A percentile compares a stretch with the other conserved stretches of the same genome.
Evolutionary conservation across 345 rosid species (phyloP).

Genomic region (Pugionium dolabratum): DNA sequence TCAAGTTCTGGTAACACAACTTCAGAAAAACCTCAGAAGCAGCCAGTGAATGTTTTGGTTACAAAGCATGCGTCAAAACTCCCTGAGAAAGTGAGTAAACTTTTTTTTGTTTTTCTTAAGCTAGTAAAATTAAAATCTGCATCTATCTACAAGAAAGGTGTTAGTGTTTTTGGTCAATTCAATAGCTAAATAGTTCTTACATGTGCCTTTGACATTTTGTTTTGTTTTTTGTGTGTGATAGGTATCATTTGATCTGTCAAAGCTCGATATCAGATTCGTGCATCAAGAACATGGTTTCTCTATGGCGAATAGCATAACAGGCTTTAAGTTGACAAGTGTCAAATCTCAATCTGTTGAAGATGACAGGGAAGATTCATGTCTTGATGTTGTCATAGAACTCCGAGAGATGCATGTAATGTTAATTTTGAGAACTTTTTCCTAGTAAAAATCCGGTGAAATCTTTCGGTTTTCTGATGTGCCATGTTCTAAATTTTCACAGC

Average conservation of each 20-base stretch:
- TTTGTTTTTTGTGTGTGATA: conserved; percentile 37
- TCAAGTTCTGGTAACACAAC: conserved; percentile 42
- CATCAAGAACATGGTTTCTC: conserved; percentile 65
- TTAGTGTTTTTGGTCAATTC: conserved; percentile 4
- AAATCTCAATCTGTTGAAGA: conserved; percentile 70
- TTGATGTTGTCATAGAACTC: conserved; percentile 76
- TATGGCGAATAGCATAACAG: conserved; percentile 72
- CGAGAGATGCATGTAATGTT: conserved; percentile 80
- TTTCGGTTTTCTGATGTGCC: conserved; percentile 23
- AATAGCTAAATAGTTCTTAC: conserved; percentile 19
- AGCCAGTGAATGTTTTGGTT: conserved; percentile 53
- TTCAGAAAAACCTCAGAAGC: conserved; percentile 53
- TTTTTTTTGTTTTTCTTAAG: neutral
- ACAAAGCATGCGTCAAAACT: conserved; percentile 61
- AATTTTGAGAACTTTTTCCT: conserved; percentile 2
- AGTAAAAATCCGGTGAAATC: neutral
- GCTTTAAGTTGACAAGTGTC: conserved; percentile 64
- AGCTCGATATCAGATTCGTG: conserved; percentile 73
- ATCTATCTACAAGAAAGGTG: neutral
- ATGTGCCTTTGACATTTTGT: conserved; percentile 11
- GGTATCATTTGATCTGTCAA: conserved; percentile 74
- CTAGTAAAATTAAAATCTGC: conserved; percentile 5
- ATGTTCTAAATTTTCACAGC: conserved; percentile 51
- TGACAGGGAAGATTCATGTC: conserved; percentile 71
- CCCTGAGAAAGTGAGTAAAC: conserved; percentile 79